Evolutionary conservation across 1,284 basidiomycete species (phyloP).

Genomic region (Crepidotus sp.): DNA sequence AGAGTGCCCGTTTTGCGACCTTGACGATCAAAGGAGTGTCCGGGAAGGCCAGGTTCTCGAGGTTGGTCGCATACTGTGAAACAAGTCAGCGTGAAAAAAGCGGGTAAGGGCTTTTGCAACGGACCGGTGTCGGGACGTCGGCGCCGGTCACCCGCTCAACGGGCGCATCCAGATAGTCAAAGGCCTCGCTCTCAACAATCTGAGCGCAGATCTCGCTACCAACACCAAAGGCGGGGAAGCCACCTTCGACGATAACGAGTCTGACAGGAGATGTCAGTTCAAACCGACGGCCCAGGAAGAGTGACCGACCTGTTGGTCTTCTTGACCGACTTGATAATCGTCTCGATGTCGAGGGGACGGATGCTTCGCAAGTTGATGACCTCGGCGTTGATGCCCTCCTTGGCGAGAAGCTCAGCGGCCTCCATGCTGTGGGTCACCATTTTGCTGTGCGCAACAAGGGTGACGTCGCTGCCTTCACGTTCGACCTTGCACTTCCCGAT

Average conservation of each 20-base stretch:
- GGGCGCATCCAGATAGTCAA: conserved; percentile 95
- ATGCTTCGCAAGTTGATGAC: conserved; percentile 96
- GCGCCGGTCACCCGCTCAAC: conserved; percentile 98
- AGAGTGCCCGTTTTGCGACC: conserved; percentile 88
- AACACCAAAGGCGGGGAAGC: conserved; percentile 97
- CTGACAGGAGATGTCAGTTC: conserved; percentile 28
- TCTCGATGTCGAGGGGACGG: conserved; percentile 95
- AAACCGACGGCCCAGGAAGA: background rate
- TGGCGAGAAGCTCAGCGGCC: conserved; percentile 86
- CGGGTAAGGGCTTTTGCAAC: conserved; percentile 27
- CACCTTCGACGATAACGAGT: conserved; percentile 92
- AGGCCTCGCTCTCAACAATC: conserved; percentile 92
- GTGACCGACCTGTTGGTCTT: conserved; percentile 83
- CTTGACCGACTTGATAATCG: conserved; percentile 92
- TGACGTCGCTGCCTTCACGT: conserved; percentile 86
- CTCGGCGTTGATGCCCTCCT: conserved; percentile 96
- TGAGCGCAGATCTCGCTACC: conserved; percentile 97
- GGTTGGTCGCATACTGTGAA: conserved; percentile 75
- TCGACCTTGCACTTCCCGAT: conserved; percentile 99
- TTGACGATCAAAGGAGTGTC: conserved; percentile 81
- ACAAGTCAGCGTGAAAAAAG: conserved; percentile 12
- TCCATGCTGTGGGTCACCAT: conserved; percentile 92
- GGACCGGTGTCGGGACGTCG: conserved; percentile 89
- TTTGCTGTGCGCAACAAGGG: conserved; percentile 94
- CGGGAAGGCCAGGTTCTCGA: conserved; percentile 89